Base-by-base conservation (phyloP, 2,329 filamentous ascomycete genomes). In the Curvularia spicifera region DNA sequence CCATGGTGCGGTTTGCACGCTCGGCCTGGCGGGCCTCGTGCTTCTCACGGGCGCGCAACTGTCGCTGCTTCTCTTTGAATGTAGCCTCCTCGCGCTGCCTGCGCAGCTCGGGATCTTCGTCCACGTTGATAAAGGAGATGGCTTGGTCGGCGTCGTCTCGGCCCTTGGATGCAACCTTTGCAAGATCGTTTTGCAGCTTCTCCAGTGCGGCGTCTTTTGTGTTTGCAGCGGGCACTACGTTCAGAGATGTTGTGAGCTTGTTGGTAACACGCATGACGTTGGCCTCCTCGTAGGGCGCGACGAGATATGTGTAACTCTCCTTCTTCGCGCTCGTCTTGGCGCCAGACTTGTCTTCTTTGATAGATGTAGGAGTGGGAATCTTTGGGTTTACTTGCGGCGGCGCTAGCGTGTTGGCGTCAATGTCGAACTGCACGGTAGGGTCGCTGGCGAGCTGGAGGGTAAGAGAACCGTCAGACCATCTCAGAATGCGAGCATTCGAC, bases 401-500 rank as follows among this genome's bases (percentile, higher is more conserved):
- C 1, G 89, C 89, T 47, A 93, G 84, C 24, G 82, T 78, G 76
- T 91, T 92, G 67, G 85, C 87, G 61, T 87, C 83, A 45, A 93
- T 83, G 70, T 92, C 89, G 79, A 89, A 93, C 69, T 93, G 90
- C 63, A 88, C 87, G 35, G 78, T 81, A 1, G 86, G 85, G 37
- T 86, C 83, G 58, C 86, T 87, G 13, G 90, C 91, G 24, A 93
- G 82, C n/a, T 89, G 86, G 24, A 94, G 80, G 10, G 90, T 93
- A 15, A 91, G 80, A 4, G 89, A 91, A 28, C 91, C 91, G 70
- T 94, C 91, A 60, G 88, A 91, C 91, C 91, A 94, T 66, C 85
- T 85, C 71, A 91, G 86, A 29, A 94, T 79, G 61, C 88, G 85
- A 2, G 91, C 85, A 72, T 94, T 94, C 71, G 90, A 93, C 71